Base-by-base conservation (phyloP, 2,329 filamentous ascomycete species). In the Fusarium anthophilum region DNA sequence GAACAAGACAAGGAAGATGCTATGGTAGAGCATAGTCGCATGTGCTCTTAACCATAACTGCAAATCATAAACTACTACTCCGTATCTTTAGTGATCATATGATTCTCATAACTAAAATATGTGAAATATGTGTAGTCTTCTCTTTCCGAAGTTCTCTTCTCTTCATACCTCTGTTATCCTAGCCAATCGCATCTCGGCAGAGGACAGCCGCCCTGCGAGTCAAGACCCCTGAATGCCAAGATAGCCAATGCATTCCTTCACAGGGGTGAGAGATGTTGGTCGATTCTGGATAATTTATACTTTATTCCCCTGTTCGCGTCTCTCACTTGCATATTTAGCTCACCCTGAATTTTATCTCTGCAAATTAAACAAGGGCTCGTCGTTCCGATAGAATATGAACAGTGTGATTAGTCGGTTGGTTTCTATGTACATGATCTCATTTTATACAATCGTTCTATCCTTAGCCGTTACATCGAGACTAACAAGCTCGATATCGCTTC, bases 401-500 rank as follows among this genome's bases (percentile, higher is more conserved):
- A 39, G 17, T 18, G 30, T 18, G 22, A 38, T 32, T 57, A 32
- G 20, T 57, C 32, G 14, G 24, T 28, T 48, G 32, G 32, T 35
- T 35, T 28, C 18, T 63, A n/a, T 44, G 12, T 39, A 20, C 39
- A 54, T 32, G n/a, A 48, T 28, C 28, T 39, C 24, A 38, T 38
- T 38, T 41, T 28, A 69, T 24, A 35, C 30, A 44, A 50, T 50
- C 9, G 24, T 24, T 8, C 43, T 51, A 28, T 63, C 65, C 26
- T 63, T 69, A 6, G 28, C 44, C 3, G 35, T 37, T 26, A 63
- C 17, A 30, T 69, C 64, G 15, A 69, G 38, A 30, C 17, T 63
- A 14, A 69, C 56, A 38, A 69, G 66, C 32, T 69, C 66, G 11
- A 69, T 28, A 11, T 73, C 70, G 22, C 70, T 73, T 18, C 66